A percentile compares a stretch with the other conserved stretches of the same genome.
Conservation (phyloP, 805 yeast species). For the Metschnikowia similis region DNA sequence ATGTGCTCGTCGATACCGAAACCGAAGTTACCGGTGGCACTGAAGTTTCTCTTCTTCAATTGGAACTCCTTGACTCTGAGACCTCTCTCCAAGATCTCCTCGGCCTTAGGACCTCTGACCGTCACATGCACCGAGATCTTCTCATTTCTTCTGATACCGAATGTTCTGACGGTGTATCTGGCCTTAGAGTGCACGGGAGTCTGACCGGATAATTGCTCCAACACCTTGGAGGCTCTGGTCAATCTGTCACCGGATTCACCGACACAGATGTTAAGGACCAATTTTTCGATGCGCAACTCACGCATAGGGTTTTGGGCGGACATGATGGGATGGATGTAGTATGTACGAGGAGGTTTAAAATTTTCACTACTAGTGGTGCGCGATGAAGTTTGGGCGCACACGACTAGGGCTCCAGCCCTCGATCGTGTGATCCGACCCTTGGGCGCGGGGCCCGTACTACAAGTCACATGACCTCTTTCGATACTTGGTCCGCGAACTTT, state of each 20-base stretch:
- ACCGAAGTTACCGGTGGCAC: conserved; percentile 99
- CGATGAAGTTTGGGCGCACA: conserved; percentile 4
- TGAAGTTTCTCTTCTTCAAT: conserved; percentile 90
- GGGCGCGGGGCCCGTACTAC: neutral
- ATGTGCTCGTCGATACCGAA: conserved; percentile 99
- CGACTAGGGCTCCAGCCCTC: conserved; percentile 14
- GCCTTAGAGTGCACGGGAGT: conserved; percentile 99
- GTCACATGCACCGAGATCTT: conserved; percentile 99
- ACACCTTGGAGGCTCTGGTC: conserved; percentile 99
- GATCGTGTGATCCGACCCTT: too few relatives aligned
- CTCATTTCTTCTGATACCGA: conserved; percentile 99
- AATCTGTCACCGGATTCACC: conserved; percentile 99
- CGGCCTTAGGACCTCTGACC: conserved; percentile 97
- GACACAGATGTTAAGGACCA: conserved; percentile 99
- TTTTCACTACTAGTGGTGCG: conserved; percentile 8
- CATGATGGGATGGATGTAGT: conserved; percentile 14
- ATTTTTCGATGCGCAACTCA: conserved; percentile 97
- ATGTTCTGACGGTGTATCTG: conserved; percentile 99
- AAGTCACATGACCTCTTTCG: too few relatives aligned
- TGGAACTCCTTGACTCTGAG: conserved; percentile 99
- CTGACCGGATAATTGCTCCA: conserved; percentile 99
- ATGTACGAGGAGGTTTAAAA: conserved; percentile 3
- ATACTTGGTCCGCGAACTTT: too few relatives aligned
- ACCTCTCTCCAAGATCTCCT: conserved; percentile 99
- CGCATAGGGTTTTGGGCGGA: conserved; percentile 89